Evolutionary conservation across 768 basidiomycete genomes (phyloP).

Genomic region (Russula lepida): DNA sequence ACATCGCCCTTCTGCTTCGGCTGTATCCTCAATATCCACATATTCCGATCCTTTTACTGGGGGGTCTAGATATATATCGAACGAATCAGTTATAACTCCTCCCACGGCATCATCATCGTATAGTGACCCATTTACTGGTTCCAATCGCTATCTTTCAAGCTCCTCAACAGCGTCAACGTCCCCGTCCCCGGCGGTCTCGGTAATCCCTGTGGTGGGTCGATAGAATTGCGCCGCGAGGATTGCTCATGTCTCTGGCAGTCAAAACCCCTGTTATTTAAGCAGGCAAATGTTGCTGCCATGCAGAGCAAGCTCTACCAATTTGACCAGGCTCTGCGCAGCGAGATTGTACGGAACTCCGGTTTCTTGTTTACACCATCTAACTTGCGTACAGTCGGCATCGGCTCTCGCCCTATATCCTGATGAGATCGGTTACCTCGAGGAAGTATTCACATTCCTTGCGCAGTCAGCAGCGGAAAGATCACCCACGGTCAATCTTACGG

Average conservation of each 20-base stretch:
- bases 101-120: conserved; percentile 26
- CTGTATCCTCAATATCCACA: conserved; percentile 27
- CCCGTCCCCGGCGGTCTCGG: background rate
- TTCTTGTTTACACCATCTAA: background rate
- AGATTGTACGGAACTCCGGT: conserved; percentile 47
- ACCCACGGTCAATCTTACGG: conserved; percentile 32
- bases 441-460: conserved; percentile 52
- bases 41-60: conserved; percentile 69
- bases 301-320: conserved; percentile 71
- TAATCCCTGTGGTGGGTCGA: conserved; percentile 19
- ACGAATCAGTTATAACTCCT: conserved; percentile 28
- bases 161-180: conserved; percentile 3
- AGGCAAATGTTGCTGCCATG: conserved; percentile 74
- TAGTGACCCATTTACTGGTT: conserved; percentile 21
- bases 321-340: conserved; percentile 54
- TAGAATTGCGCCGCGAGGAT: background rate
- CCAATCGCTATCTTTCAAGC: conserved; percentile 16
- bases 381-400: conserved; percentile 49
- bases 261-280: conserved; percentile 70
- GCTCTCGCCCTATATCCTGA: conserved; percentile 62
- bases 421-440: conserved; percentile 50
- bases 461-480: conserved; percentile 34
- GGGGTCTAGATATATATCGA: conserved; percentile 46
- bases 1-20: conserved; percentile 28
- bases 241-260: conserved; percentile 33